Percentiles rank a stretch among this genome's conserved stretches.
Conservation (phyloP, 345 rosid genomes). For the Kandelia obovata region DNA sequence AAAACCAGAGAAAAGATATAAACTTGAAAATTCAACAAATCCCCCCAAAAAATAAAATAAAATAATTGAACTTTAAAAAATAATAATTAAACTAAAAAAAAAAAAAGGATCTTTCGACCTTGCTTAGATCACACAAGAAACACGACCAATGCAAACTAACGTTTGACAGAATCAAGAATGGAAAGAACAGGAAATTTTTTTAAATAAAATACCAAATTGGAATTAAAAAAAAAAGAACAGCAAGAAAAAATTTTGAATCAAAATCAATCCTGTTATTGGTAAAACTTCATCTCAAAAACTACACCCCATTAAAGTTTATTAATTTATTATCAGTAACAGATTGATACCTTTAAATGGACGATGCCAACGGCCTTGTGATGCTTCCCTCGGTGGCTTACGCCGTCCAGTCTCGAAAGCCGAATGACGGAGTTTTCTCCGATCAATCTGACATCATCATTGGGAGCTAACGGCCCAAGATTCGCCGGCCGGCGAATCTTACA, state of each 20-base stretch:
- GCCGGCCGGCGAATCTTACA: conserved; percentile 74
- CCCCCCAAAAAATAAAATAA: too few species aligned
- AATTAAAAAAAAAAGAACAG: neutral
- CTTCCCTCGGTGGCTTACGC: conserved; percentile 55
- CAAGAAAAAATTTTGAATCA: conserved; percentile 23
- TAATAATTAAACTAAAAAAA: conserved; percentile 7
- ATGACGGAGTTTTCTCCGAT: conserved; percentile 67
- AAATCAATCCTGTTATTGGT: conserved; percentile 20
- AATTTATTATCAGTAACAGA: neutral
- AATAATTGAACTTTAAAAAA: neutral
- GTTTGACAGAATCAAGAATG: conserved; percentile 15
- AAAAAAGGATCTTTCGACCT: neutral
- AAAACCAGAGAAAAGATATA: conserved; percentile 9
- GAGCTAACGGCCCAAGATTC: conserved; percentile 43
- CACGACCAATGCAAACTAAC: conserved; percentile 32
- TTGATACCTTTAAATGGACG: conserved; percentile 76
- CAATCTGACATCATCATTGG: conserved; percentile 57
- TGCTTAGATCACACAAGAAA: conserved; percentile 15
- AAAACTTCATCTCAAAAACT: conserved; percentile 16
- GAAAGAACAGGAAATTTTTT: neutral
- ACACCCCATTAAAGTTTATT: neutral
- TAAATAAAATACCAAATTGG: conserved; percentile 18
- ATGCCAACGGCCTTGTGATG: conserved; percentile 67
- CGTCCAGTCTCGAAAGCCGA: conserved; percentile 54
- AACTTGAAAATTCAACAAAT: conserved; percentile 17